Evolutionary conservation across 495 filamentous ascomycete species (phyloP).

Genomic region (Talaromyces ruber): DNA sequence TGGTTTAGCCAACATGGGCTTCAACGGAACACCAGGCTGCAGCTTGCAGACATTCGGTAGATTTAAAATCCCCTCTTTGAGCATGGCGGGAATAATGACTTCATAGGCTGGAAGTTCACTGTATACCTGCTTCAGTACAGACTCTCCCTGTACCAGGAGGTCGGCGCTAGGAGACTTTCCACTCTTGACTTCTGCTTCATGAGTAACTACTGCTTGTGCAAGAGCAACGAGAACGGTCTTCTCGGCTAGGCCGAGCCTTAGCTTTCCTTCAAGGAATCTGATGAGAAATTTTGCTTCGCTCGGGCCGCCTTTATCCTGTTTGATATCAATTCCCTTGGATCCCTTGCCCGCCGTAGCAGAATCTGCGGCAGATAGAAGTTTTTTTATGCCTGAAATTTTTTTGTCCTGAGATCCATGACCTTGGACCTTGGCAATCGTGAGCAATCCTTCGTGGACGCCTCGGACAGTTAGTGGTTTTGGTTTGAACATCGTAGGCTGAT

Average conservation of each 20-base stretch:
- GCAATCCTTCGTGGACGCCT: slow-evolving; percentile 80
- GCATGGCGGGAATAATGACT: slow-evolving; percentile 82
- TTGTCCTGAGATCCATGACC: slow-evolving; percentile 83
- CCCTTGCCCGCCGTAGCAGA: slow-evolving; percentile 57
- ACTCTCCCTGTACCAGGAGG: slow-evolving; percentile 73
- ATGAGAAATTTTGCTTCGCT: slow-evolving; percentile 94
- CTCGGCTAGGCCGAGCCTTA: slow-evolving; percentile 85
- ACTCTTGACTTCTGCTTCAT: slow-evolving; percentile 63
- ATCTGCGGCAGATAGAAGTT: slow-evolving; percentile 82
- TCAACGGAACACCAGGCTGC: slow-evolving; percentile 87
- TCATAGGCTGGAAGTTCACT: slow-evolving; percentile 94
- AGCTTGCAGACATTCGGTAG: slow-evolving; percentile 82
- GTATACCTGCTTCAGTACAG: slow-evolving; percentile 81
- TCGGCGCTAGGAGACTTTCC: slow-evolving; percentile 60
- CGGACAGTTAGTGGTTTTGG: slow-evolving; percentile 82
- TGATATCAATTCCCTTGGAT: slow-evolving; percentile 68
- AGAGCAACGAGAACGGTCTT: slow-evolving; percentile 83
- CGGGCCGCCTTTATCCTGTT: slow-evolving; percentile 83
- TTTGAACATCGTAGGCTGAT: slow-evolving; percentile 95
- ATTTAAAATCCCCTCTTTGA: slow-evolving; percentile 76
- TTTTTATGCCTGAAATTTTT: slow-evolving; percentile 93
- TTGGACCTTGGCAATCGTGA: slow-evolving; percentile 77
- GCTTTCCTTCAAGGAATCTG: slow-evolving; percentile 86
- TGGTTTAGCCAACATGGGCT: slow-evolving; percentile 97
- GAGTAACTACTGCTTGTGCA: slow-evolving; percentile 76